Percentiles rank a stretch among this genome's conserved stretches.
Conservation (phyloP, 768 basidiomycete genomes). For the Auricularia heimuer region DNA sequence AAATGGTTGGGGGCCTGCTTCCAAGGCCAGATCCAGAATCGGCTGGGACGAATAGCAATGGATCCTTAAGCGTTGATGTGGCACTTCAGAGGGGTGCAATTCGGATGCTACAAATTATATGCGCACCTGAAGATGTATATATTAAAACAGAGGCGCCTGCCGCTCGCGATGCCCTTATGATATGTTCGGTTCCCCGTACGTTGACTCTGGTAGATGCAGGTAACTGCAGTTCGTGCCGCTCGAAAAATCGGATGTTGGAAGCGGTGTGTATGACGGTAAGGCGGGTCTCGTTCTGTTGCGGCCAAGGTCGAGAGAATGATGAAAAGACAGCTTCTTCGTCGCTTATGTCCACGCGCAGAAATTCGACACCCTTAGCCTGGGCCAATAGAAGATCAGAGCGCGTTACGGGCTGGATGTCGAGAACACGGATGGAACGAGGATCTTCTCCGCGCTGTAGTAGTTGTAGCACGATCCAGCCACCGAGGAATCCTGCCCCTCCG, state of each 20-base stretch:
- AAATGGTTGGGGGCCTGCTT: constrained; percentile 43
- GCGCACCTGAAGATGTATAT: constrained; percentile 58
- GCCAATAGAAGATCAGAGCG: constrained; percentile 48
- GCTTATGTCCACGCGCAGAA: constrained; percentile 49
- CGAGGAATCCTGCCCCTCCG: constrained; percentile 70
- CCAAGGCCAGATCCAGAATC: constrained; percentile 70
- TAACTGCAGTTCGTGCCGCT: constrained; percentile 44
- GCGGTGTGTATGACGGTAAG: constrained; percentile 73
- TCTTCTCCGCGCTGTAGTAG: constrained; percentile 64
- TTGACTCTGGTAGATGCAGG: constrained; percentile 53
- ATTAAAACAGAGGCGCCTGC: constrained; percentile 49
- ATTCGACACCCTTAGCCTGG: constrained; percentile 40
- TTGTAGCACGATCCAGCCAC: constrained; percentile 67
- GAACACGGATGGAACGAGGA: constrained; percentile 48
- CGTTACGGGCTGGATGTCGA: constrained; percentile 54
- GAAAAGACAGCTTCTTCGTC: constrained; percentile 41
- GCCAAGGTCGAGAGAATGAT: constrained; percentile 62
- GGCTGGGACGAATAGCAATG: constrained; percentile 43
- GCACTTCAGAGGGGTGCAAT: neutral
- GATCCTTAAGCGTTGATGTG: constrained; percentile 20
- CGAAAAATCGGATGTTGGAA: constrained; percentile 74
- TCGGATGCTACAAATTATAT: neutral
- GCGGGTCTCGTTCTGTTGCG: constrained; percentile 22
- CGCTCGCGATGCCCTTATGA: constrained; percentile 46
- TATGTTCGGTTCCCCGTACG: constrained; percentile 55